Evolutionary conservation across 2,329 filamentous ascomycete species (phyloP).

Genomic region (Exophiala aquamarina): DNA sequence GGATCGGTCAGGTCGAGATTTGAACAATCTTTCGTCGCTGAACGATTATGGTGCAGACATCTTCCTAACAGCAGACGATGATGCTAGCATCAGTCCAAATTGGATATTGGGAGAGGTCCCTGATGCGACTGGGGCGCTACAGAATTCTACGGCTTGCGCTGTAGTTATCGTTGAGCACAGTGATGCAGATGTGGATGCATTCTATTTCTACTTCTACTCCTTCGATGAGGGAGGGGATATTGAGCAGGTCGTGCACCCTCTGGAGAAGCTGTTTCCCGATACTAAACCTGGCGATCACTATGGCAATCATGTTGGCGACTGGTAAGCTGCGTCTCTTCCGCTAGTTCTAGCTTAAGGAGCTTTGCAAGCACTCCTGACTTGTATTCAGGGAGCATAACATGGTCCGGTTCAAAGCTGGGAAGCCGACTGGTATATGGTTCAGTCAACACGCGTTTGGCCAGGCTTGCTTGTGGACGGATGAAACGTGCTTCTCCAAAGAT

Average conservation of each 20-base stretch:
- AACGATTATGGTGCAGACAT: conserved; percentile 46
- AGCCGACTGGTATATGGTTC: conserved; percentile 67
- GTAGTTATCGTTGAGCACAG: conserved; percentile 61
- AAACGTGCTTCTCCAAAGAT: conserved; percentile 14
- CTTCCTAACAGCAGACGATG: conserved; percentile 49
- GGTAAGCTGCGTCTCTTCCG: conserved; percentile 47
- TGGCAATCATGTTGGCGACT: conserved; percentile 95
- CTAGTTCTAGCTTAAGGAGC: neutral
- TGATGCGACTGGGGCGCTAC: conserved; percentile 50
- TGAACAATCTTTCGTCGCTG: conserved; percentile 48
- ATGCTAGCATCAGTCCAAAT: conserved; percentile 38
- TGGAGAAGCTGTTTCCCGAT: conserved; percentile 33
- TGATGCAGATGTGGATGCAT: conserved; percentile 71
- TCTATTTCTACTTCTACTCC: conserved; percentile 99
- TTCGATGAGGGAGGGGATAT: conserved; percentile 95
- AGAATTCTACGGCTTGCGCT: conserved; percentile 50
- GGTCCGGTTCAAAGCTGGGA: conserved; percentile 81
- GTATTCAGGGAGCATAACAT: conserved; percentile 82
- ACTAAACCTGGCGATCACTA: conserved; percentile 63
- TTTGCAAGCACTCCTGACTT: neutral
- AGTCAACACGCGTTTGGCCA: conserved; percentile 63
- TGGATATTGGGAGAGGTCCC: conserved; percentile 57
- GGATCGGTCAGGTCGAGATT: conserved; percentile 40
- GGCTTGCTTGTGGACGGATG: conserved; percentile 58
- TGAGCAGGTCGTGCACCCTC: conserved; percentile 58